Evolutionary conservation across 192 early-diverging fungal species (phyloP), one percentile per base, ranked within the genome.

Genomic region (Coemansia sp.): DNA sequence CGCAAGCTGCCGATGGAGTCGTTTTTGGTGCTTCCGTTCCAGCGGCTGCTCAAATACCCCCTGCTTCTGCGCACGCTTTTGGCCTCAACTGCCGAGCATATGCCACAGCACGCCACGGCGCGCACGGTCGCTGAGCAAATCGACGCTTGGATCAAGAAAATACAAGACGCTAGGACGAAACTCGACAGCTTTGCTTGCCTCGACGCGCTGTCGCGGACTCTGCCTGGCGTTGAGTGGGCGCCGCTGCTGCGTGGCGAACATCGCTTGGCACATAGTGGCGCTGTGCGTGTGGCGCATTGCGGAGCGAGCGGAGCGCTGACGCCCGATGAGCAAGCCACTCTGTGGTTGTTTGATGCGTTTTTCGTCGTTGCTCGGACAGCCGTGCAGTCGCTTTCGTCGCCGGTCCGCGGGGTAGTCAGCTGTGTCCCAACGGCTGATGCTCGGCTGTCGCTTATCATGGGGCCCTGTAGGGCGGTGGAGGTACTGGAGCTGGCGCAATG

Each of bases 21-120:
- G 13, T 88, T 86, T 58, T 62, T 88, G 63, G 68, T 81, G 22
- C 72, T 86, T 69, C 87, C 87, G 46, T 86, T 88, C 71, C 87
- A 88, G 74, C 81, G 87, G n/a, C 74, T 88, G 67, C 80, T 86
- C 20, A 85, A 88, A 70, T 88, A 88, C 64, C 87, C 87, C 64
- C 68, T 88, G 44, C 76, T 88, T 15, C 74, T 88, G 44, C 77
- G 70, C 62, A 85, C 87, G 36, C 72, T 88, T 61, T 73, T 88
- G 12, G 69, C 62, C 9, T 65, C 74, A 15, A 88, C 86, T 32
- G 79, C 72, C 9, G 74, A 75, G 17, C 73, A 75, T 68, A 64
- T 71, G 71, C 71, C 72, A 55, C 73, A 82, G 61, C 64, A 67
- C 24, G 79, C 79, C 5, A 71, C 73, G 24, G 79, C 74, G 15